Percentiles rank a stretch among this genome's conserved stretches.
phyloP scores from a whole-genome alignment of 2,329 filamentous ascomycete species.

The Claviceps citrina region DNA sequence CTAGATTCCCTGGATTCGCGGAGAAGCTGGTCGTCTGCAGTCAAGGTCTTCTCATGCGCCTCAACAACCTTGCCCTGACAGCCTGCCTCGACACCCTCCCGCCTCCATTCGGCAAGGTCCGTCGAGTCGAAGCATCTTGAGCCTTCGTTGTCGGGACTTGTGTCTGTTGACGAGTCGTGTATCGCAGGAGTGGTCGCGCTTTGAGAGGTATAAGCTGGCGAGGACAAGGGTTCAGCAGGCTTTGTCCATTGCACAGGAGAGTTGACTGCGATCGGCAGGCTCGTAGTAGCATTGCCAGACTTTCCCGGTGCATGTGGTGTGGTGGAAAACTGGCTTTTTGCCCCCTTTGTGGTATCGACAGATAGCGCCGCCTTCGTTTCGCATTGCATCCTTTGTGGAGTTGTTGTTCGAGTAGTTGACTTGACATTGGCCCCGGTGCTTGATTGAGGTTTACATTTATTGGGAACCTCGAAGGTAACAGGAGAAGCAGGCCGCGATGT shows the following conservation, averaged over 20 bases:
- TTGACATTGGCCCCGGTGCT: background rate
- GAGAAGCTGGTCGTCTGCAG: slow-evolving; percentile 29
- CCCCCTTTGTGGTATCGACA: background rate
- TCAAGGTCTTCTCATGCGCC: slow-evolving; percentile 2
- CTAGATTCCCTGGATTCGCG: slow-evolving; percentile 25
- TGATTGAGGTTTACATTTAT: background rate
- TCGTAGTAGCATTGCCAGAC: background rate
- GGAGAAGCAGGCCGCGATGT: background rate
- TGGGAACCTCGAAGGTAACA: background rate
- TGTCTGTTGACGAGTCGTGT: slow-evolving; percentile 54
- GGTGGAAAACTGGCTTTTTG: background rate
- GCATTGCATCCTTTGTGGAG: background rate
- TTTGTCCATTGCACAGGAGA: slow-evolving; percentile 21
- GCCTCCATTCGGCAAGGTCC: slow-evolving; percentile 26
- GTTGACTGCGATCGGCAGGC: slow-evolving; percentile 16
- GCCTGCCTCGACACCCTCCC: slow-evolving; percentile 16
- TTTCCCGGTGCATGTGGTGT: background rate
- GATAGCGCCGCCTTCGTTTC: background rate
- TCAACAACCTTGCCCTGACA: background rate
- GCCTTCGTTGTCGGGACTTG: slow-evolving; percentile 56
- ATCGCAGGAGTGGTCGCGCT: slow-evolving; percentile 59
- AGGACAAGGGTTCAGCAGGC: slow-evolving; percentile 32
- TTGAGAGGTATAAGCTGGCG: slow-evolving; percentile 52
- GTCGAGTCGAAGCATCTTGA: slow-evolving; percentile 34
- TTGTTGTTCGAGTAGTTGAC: background rate